Conservation (phyloP, 2,329 filamentous ascomycete genomes). For the Penicillium sp. region DNA sequence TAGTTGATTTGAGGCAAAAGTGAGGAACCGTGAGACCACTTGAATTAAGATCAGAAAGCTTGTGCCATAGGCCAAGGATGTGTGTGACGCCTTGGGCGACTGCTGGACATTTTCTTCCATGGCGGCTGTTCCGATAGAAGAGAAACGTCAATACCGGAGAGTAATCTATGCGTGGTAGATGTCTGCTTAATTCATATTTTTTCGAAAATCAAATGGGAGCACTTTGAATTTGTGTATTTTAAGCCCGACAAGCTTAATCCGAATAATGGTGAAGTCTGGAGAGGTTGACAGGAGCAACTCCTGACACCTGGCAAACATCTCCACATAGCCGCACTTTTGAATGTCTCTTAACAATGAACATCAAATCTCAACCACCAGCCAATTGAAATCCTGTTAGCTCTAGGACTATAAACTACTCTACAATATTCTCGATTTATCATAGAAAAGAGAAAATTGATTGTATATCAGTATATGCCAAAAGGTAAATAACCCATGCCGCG, state of each 20-base stretch:
- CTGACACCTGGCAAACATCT: neutral
- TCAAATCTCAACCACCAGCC: too few species aligned
- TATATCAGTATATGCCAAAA: too few species aligned
- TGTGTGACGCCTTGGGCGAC: neutral
- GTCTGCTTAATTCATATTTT: neutral
- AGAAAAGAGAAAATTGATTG: too few species aligned
- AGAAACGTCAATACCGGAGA: neutral
- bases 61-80: constrained; percentile 58
- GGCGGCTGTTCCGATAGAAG: neutral
- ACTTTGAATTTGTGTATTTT: neutral
- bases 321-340: neutral
- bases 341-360: too few species aligned
- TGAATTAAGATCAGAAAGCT: constrained; percentile 85
- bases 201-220: too few species aligned
- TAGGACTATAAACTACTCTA: too few species aligned
- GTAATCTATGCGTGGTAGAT: neutral
- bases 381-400: too few species aligned
- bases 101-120: neutral
- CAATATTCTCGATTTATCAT: too few species aligned
- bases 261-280: neutral
- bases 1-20: constrained; percentile 87
- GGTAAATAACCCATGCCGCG: neutral
- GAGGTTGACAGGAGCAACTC: neutral
- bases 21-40: constrained; percentile 78
- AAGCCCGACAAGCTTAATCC: too few species aligned